These are phyloP conservation scores for Przewalskia tangutica DNA, from an alignment of 257 asterid species.

Conservation along the genomic window DNA sequence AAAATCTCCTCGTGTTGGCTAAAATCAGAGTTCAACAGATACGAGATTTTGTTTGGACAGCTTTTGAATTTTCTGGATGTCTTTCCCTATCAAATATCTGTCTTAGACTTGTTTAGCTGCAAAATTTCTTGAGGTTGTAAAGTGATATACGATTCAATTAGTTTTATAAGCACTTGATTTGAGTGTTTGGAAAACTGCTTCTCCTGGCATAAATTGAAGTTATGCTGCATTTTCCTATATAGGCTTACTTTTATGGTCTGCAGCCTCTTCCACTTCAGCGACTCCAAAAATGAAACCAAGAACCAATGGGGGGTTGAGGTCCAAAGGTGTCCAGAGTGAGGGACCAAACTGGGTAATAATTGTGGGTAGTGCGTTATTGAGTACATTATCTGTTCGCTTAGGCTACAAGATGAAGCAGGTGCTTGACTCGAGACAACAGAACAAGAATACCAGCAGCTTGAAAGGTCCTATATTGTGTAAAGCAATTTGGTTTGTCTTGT, in stretches of 20 bases:
- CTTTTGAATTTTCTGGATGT: background rate
- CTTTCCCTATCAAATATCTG: background rate
- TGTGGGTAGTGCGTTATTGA: constrained; percentile 73
- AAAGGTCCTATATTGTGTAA: constrained; percentile 34
- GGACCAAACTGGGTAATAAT: constrained; percentile 77
- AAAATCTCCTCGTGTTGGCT: background rate
- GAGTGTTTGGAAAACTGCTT: background rate
- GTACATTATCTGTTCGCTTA: constrained; percentile 65
- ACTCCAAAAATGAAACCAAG: constrained; percentile 46
- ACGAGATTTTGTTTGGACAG: background rate
- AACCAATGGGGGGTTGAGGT: constrained; percentile 31
- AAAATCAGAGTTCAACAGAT: background rate
- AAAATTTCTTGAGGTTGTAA: background rate
- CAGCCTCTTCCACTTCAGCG: constrained; percentile 11
- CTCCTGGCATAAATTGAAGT: background rate
- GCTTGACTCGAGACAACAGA: constrained; percentile 45
- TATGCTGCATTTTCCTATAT: constrained; percentile 11
- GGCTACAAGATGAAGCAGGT: constrained; percentile 79
- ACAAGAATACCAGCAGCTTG: constrained; percentile 23
- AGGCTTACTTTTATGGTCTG: constrained; percentile 24
- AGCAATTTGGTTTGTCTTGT: background rate
- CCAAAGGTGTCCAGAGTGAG: constrained; percentile 40
- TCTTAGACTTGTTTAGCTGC: background rate
- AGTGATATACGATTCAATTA: background rate
- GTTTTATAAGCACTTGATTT: background rate